A percentile compares a stretch with the other conserved stretches of the same genome.
Evolutionary conservation across 345 rosid species (phyloP).

Genomic region (Populus alba): DNA sequence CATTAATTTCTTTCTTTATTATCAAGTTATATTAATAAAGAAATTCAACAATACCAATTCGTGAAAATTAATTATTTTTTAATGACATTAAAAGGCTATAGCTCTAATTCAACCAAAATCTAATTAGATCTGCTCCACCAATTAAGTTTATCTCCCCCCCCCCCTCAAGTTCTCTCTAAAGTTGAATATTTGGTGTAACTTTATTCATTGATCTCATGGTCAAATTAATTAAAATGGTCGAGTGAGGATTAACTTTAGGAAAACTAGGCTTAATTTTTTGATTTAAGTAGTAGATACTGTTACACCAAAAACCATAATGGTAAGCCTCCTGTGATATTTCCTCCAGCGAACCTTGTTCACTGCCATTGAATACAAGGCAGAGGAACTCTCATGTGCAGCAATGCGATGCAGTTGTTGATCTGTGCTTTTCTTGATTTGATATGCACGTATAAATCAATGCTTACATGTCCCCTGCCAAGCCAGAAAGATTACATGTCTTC

Average conservation of each 20-base stretch:
- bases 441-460: not conserved
- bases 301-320: not conserved
- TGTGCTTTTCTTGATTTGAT: not conserved
- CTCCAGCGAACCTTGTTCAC: not conserved
- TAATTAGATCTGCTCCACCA: not conserved
- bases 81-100: not conserved
- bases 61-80: not conserved
- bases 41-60: conserved; percentile 6
- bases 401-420: not conserved
- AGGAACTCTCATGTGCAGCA: not conserved
- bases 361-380: not conserved
- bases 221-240: not conserved
- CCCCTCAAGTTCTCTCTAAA: too few relatives aligned
- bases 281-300: not conserved
- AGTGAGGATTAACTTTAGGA: not conserved
- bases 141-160: too few relatives aligned
- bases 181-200: too few relatives aligned
- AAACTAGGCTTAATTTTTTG: not conserved
- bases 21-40: not conserved
- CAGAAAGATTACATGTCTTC: not conserved
- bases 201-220: not conserved
- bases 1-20: not conserved
- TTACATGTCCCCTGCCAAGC: not conserved
- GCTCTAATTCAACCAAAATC: not conserved
- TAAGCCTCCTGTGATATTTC: not conserved